phyloP scores from a whole-genome alignment of 768 basidiomycete genomes.

The Mycena polygramma region DNA sequence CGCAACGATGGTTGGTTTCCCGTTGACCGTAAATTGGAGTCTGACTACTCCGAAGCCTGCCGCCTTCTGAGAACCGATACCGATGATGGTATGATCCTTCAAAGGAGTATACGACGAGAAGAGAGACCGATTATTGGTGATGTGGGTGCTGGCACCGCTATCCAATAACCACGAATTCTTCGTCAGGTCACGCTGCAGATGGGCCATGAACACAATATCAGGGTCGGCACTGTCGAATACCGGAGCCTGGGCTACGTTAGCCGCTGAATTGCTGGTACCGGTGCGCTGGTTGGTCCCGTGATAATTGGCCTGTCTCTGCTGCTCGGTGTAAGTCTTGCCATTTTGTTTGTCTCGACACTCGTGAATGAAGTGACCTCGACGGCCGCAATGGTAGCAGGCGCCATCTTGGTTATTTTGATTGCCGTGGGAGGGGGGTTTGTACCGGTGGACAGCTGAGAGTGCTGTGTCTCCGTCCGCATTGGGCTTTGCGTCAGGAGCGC shows the following conservation, averaged over 20 bases:
- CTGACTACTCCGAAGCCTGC: constrained; percentile 11
- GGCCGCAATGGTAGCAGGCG: constrained; percentile 22
- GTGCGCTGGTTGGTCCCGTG: constrained; percentile 1
- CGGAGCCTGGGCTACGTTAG: too few relatives aligned
- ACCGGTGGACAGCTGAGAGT: constrained; percentile 18
- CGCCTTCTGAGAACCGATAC: constrained; percentile 21
- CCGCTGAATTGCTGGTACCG: too few relatives aligned
- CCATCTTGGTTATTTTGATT: background rate
- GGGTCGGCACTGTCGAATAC: background rate
- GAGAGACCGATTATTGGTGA: constrained; percentile 22
- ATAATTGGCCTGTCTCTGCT: constrained; percentile 22
- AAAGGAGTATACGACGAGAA: constrained; percentile 17
- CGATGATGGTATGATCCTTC: constrained; percentile 16
- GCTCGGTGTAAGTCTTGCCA: constrained; percentile 15
- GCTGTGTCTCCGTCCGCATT: constrained; percentile 9
- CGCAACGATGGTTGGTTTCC: constrained; percentile 8
- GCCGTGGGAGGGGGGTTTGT: background rate
- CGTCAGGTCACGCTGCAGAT: background rate
- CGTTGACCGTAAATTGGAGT: background rate
- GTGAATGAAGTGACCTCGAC: constrained; percentile 7
- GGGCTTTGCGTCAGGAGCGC: constrained; percentile 16
- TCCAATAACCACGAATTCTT: constrained; percentile 26
- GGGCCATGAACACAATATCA: constrained; percentile 20
- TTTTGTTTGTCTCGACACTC: constrained; percentile 26
- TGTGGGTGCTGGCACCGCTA: constrained; percentile 26